These are phyloP conservation scores for Sclerotinia borealis DNA, from an alignment of 2,329 filamentous ascomycete species.

Conservation along the genomic window DNA sequence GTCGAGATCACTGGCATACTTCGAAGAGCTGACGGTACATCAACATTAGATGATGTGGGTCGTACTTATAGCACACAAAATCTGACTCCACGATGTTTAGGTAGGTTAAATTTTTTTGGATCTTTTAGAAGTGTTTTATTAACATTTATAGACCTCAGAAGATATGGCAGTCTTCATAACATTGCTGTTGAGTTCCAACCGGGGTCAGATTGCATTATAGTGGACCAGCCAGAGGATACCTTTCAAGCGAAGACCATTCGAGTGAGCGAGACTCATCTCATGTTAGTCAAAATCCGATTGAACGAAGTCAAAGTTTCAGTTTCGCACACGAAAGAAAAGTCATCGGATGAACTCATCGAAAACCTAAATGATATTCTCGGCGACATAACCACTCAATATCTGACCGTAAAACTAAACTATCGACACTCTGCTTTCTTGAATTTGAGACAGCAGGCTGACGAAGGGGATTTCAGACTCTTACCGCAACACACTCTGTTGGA, in stretches of 20 bases:
- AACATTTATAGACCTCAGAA: constrained; percentile 13
- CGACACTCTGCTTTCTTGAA: constrained; percentile 47
- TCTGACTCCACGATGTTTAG: constrained; percentile 3
- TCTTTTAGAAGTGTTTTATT: not conserved
- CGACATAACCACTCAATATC: constrained; percentile 41
- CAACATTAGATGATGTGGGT: constrained; percentile 4
- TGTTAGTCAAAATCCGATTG: constrained; percentile 29
- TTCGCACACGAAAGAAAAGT: constrained; percentile 33
- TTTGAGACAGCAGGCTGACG: constrained; percentile 14
- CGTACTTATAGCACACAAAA: not conserved
- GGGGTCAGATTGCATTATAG: constrained; percentile 23
- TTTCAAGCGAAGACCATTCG: constrained; percentile 21
- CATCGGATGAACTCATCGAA: constrained; percentile 51
- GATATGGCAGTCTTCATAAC: constrained; percentile 28
- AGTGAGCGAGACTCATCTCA: constrained; percentile 26
- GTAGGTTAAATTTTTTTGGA: not conserved
- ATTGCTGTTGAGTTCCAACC: constrained; percentile 28
- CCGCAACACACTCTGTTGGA: constrained; percentile 44
- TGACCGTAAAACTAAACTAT: constrained; percentile 48
- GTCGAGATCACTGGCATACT: constrained; percentile 33
- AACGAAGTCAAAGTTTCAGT: constrained; percentile 14
- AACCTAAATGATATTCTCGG: constrained; percentile 54
- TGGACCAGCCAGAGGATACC: constrained; percentile 29
- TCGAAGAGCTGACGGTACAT: constrained; percentile 18
- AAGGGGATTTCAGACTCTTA: constrained; percentile 32